Conservation (phyloP, 2,329 filamentous ascomycete genomes). For the Trichoderma asperellum region DNA sequence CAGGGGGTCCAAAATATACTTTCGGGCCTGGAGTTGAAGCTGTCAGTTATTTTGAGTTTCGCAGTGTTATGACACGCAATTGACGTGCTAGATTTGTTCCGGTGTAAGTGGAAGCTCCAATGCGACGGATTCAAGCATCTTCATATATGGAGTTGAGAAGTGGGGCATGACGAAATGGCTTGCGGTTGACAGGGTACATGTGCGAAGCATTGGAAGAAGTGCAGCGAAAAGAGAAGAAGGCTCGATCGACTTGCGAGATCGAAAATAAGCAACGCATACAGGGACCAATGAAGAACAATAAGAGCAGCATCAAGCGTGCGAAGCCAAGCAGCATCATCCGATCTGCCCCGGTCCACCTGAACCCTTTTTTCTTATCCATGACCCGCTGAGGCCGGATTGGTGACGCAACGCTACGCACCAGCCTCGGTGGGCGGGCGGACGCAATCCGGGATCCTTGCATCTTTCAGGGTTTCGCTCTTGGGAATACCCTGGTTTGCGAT, state of each 20-base stretch:
- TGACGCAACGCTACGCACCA: slow-evolving; percentile 23
- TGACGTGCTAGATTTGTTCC: background rate
- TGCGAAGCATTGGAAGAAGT: background rate
- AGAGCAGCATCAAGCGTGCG: background rate
- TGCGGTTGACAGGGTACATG: background rate
- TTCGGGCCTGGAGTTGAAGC: slow-evolving; percentile 56
- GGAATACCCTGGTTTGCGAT: slow-evolving; percentile 12
- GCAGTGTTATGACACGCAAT: background rate
- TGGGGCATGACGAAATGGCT: slow-evolving; percentile 23
- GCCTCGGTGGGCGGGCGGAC: background rate
- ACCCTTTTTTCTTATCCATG: background rate
- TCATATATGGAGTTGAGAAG: slow-evolving; percentile 10
- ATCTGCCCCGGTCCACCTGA: slow-evolving; percentile 6
- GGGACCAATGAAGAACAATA: background rate
- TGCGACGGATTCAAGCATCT: background rate
- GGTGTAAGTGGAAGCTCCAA: background rate
- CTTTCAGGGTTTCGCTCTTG: slow-evolving; percentile 21
- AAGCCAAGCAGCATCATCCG: slow-evolving; percentile 4
- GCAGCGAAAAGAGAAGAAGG: background rate
- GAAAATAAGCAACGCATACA: background rate
- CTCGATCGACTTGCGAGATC: background rate
- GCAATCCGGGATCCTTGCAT: slow-evolving; percentile 16
- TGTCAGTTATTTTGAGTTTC: slow-evolving; percentile 8
- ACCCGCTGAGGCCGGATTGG: slow-evolving; percentile 21
- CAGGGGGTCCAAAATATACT: slow-evolving; percentile 71